Base-by-base conservation (phyloP, 352 stramenopile species). In the Pythium biforme region DNA sequence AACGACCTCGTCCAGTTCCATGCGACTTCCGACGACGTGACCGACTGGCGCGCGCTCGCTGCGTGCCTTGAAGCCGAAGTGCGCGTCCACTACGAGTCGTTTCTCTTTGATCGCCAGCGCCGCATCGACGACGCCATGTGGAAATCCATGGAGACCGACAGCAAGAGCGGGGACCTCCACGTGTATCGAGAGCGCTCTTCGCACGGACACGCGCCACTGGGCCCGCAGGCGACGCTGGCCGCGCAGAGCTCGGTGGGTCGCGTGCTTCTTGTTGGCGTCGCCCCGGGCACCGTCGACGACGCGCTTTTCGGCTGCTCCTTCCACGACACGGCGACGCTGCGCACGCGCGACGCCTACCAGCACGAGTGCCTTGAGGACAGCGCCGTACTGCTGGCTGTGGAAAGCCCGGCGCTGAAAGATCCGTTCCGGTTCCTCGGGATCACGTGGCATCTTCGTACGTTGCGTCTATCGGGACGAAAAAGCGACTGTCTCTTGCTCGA, bases 241-340 rank as follows among this genome's bases (percentile, higher is more conserved):
- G 25, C 37, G 9, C 37, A 27, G 3, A 19, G 25, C 0, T 51
- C n/a, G 2, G 19, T 20, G 15, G n/a, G 22, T 1, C 27, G 40
- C 7, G 4, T 59, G 8, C 23, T 59, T 0, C 17, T 46, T 3
- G 20, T 41, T 0, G 75, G 74, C 7, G 70, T 61, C 12, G 54
- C 79, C 6, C 60, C 73, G 12, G 77, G 79, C n/a, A 74, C 69
- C n/a, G 33, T 89, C 15, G 77, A 87, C 25, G 79, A 89, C 54
- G 67, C 70, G 40, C 64, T 87, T 52, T 87, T 87, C 50, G 77
- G 77, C 22, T 56, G 59, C 33, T 72, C 73, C 33, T 69, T 72
- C 33, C 65, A 76, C 52, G 74, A 86, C 64, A 75, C 72, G 29
- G 25, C 54, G 8, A 73, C 73, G 15, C 54, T 85, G 34, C 73